Evolutionary conservation across 2,329 filamentous ascomycete genomes (phyloP), one percentile per base, ranked within the genome.

Genomic region (Raffaelea ambrosiae): DNA sequence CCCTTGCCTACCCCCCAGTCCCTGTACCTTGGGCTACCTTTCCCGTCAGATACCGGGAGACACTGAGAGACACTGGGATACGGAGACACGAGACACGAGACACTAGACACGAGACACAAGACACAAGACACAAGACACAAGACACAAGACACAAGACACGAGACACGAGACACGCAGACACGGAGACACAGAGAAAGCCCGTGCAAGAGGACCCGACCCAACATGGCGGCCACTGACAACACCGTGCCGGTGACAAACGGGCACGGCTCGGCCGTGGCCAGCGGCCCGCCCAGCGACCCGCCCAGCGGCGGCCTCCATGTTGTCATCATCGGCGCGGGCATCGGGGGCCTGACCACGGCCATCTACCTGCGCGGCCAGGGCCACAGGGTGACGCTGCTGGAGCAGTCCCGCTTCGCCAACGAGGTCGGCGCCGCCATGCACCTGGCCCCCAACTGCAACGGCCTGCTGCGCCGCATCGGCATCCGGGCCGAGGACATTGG

Each of bases 371-470:
- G 76, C 8, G 68, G 71, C 48, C 66, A 72, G 40, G 75, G 75
- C 2, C 76, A 79, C 52, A 52, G 63, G 10, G 72, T 78, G 56
- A 63, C 43, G 57, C 63, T 55, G n/a, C 57, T 53, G 4, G 78
- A 83, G 53, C 71, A 77, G 56, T 80, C 77, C 0, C 64, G 65
- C 2, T 72, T 81, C 31, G 71, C 72, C n/a, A 70, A 66, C 39
- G 74, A 79, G 57, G 59, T 69, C 2, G 76, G 76, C 1, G 75
- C 76, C 2, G 76, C 75, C 0, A 67, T 79, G 40, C 74, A 79
- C 56, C 57, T 79, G 2, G 68, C 73, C 0, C 74, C 81, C 1
- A 85, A 84, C 55, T 65, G 71, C 3, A 80, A 81, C 58, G 75
- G 76, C 0, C 60, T 83, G 3, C 63, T 84, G 11, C 62, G 63